A percentile compares a stretch with the other conserved stretches of the same genome.
Conservation (phyloP, 495 filamentous ascomycete genomes). For the Lasiosphaeria hispida region DNA sequence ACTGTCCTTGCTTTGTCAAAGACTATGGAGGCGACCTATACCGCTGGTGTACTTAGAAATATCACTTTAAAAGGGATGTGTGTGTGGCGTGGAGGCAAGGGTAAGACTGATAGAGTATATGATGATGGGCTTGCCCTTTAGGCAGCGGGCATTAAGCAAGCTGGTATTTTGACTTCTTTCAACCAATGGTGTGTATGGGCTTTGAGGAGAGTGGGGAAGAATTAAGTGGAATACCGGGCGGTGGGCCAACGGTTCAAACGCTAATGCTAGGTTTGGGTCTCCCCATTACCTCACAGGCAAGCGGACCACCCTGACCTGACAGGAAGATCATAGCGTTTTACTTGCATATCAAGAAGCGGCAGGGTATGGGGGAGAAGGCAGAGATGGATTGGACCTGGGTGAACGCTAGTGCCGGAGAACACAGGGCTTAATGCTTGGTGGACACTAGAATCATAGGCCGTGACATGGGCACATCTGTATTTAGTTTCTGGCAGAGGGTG, state of each 20-base stretch:
- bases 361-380: conserved; percentile 11
- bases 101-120: conserved; percentile 12
- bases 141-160: conserved; percentile 9
- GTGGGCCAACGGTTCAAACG: conserved; percentile 14
- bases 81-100: conserved; percentile 10
- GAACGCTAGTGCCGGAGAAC: conserved; percentile 13
- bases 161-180: conserved; percentile 13
- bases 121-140: conserved; percentile 10
- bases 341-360: conserved; percentile 13
- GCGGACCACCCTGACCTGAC: conserved; percentile 13
- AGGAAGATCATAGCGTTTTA: conserved; percentile 17
- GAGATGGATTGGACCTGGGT: conserved; percentile 13
- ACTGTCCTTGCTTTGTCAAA: conserved; percentile 14
- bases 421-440: conserved; percentile 11
- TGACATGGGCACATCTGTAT: too few relatives aligned
- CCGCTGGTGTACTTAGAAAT: conserved; percentile 12
- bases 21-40: conserved; percentile 13
- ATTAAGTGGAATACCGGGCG: conserved; percentile 13
- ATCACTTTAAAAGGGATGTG: conserved; percentile 13
- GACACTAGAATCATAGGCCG: too few relatives aligned
- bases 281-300: too few relatives aligned
- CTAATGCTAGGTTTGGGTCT: conserved; percentile 12
- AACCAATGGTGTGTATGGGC: conserved; percentile 11
- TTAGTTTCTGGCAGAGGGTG: too few relatives aligned
- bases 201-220: conserved; percentile 14